Evolutionary conservation across 2,329 filamentous ascomycete species (phyloP).

Genomic region (Trichoderma sp.): DNA sequence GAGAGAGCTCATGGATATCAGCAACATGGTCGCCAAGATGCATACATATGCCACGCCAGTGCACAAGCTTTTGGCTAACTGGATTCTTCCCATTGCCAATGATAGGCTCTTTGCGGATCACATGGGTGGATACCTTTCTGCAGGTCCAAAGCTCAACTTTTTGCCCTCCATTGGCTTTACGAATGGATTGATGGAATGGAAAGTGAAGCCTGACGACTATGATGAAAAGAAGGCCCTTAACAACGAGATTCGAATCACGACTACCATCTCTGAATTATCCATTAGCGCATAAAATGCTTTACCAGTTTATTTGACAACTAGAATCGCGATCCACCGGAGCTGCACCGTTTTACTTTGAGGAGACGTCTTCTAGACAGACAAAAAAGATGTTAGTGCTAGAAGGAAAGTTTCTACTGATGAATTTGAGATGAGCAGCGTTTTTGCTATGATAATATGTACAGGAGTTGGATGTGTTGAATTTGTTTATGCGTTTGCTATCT

Average conservation of each 20-base stretch:
- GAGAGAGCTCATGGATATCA: not conserved
- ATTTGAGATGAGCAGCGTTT: not conserved
- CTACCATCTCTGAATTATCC: not conserved
- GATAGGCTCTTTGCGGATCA: not conserved
- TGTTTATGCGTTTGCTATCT: not conserved
- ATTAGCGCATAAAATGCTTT: not conserved
- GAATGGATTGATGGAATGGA: not conserved
- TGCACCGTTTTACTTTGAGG: not conserved
- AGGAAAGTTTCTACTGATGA: not conserved
- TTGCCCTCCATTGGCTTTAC: not conserved
- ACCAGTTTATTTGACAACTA: not conserved
- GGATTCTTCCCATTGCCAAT: not conserved
- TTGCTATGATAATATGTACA: not conserved
- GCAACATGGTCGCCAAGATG: conserved; percentile 6
- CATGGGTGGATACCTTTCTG: not conserved
- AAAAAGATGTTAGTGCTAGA: not conserved
- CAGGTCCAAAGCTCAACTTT: not conserved
- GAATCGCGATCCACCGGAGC: not conserved
- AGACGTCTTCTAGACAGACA: not conserved
- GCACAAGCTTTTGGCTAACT: not conserved
- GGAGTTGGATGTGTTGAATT: not conserved
- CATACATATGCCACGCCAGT: not conserved
- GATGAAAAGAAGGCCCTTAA: not conserved
- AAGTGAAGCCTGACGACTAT: not conserved
- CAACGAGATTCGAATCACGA: not conserved